phyloP scores from a whole-genome alignment of 306 rosid genomes.

The Nissolia schottii region DNA sequence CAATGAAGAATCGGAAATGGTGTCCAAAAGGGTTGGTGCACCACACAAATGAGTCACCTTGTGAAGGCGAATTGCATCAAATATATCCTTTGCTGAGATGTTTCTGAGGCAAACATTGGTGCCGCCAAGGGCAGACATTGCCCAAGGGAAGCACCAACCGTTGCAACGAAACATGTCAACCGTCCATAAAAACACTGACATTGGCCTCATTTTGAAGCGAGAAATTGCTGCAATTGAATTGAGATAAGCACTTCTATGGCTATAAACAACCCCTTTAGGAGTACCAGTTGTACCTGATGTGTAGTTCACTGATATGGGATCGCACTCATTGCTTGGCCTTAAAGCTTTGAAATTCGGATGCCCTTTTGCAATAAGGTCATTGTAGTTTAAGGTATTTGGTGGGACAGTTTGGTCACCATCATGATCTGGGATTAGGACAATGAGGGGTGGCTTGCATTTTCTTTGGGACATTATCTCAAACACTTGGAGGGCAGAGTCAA shows the following conservation, averaged over 20 bases:
- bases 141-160: slow-evolving; percentile 91
- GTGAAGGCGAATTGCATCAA: slow-evolving; percentile 48
- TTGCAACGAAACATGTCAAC: slow-evolving; percentile 96
- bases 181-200: slow-evolving; percentile 76
- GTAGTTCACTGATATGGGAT: slow-evolving; percentile 72
- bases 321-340: slow-evolving; percentile 38
- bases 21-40: slow-evolving; percentile 55
- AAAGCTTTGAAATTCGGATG: slow-evolving; percentile 30
- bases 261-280: slow-evolving; percentile 77
- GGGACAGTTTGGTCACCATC: slow-evolving; percentile 33
- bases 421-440: slow-evolving; percentile 45
- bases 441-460: slow-evolving; percentile 44
- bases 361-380: slow-evolving; percentile 33
- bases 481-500: slow-evolving; percentile 44
- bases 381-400: slow-evolving; percentile 32
- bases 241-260: slow-evolving; percentile 66
- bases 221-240: slow-evolving; percentile 57
- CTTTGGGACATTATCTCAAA: slow-evolving; percentile 23
- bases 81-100: slow-evolving; percentile 42
- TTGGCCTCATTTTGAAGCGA: slow-evolving; percentile 35
- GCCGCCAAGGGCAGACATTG: slow-evolving; percentile 73
- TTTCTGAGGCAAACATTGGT: slow-evolving; percentile 57
- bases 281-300: slow-evolving; percentile 85
- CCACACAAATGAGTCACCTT: slow-evolving; percentile 72
- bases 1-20: slow-evolving; percentile 41